Base-by-base conservation (phyloP, 805 yeast genomes). In the Suhomyces sp. region DNA sequence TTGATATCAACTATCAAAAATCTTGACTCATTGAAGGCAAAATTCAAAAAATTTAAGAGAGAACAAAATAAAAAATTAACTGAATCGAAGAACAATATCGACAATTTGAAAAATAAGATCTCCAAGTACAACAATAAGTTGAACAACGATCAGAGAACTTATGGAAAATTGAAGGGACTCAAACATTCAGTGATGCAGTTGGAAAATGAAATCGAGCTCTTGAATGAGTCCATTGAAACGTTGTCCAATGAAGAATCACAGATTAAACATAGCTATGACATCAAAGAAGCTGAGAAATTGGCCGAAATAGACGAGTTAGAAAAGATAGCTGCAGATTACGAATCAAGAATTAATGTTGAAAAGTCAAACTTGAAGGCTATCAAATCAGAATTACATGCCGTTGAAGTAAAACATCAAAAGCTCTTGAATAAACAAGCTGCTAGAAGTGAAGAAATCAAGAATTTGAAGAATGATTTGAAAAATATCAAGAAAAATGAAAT, bases 161-260 rank as follows among this genome's bases (percentile, higher is more conserved):
- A 68, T 53, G 73, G 77, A 4, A 74, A 73, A 51, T 57, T 75
- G 35, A 72, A 70, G 54, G 76, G 78, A 6, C 65, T 75, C 45
- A 67, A 74, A 54, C 76, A 74, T 51, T 63, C 73, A 0, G 75
- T 73, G 4, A 59, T 61, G 13, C 79, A 75, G 57, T 60, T 73
- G 46, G 77, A 74, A 53, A 51, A 54, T 26, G 80, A 75, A 38
- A 68, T 74, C 17, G 56, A 56, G 13, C 61, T 57, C 7, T 59
- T 71, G 44, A 59, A 62, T 23, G 48, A 48, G 29, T 56, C 61
- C 41, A 53, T 69, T 8, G 42, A 50, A 2, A 55, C 59, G 4
- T 54, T 60, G 22, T 58, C 54, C 15, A 33, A 36, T 5, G 49
- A 58, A 7, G 60, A 61, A 41, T 46, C 48, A 8, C 49, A 51